phyloP scores from a whole-genome alignment of 768 basidiomycete genomes.

The Podaxis carcinomalis region DNA sequence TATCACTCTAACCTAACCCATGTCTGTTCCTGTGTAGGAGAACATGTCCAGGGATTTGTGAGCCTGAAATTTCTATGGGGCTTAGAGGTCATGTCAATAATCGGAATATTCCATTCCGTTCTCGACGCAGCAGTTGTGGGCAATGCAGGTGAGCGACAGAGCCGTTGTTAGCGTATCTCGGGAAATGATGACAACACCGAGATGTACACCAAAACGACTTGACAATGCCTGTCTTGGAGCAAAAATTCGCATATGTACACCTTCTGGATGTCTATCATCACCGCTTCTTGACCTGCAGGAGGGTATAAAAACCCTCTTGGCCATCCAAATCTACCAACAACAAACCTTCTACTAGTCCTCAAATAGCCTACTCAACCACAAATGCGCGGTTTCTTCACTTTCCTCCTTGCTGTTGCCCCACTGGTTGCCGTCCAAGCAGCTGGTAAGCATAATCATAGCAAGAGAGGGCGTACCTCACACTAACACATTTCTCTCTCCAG shows the following conservation, averaged over 20 bases:
- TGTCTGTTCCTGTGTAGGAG: neutral
- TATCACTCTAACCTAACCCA: neutral
- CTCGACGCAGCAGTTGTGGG: too few relatives aligned
- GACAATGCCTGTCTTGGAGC: neutral
- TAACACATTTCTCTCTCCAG: neutral
- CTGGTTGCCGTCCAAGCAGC: neutral
- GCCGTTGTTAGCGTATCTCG: too few relatives aligned
- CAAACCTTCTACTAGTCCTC: neutral
- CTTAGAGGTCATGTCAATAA: too few relatives aligned
- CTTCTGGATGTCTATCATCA: neutral
- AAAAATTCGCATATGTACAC: neutral
- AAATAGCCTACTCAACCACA: neutral
- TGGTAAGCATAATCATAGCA: neutral
- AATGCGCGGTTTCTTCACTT: neutral
- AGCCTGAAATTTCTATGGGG: too few relatives aligned
- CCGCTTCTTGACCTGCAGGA: neutral
- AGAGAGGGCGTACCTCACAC: neutral
- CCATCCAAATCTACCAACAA: neutral
- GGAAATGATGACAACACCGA: neutral
- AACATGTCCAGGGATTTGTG: neutral
- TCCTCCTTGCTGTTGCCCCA: neutral
- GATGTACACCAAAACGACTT: neutral
- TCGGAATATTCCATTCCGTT: too few relatives aligned
- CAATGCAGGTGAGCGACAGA: too few relatives aligned
- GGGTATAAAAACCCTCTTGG: neutral